A percentile compares a stretch with the other conserved stretches of the same genome.
Evolutionary conservation across 495 filamentous ascomycete species (phyloP).

Genomic region (Tuber melanosporum): DNA sequence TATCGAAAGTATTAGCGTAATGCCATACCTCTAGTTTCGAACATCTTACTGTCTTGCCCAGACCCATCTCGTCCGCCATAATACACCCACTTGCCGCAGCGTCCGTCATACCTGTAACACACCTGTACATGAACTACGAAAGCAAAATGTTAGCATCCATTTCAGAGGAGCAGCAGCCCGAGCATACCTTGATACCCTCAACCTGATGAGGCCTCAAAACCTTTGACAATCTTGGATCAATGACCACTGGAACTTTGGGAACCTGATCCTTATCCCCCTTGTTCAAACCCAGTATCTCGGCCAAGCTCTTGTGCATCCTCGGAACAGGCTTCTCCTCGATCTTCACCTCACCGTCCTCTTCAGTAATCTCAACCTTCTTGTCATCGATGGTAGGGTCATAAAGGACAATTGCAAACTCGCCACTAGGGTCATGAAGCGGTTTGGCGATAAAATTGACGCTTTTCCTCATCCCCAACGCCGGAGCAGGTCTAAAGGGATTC

Average conservation of each 20-base stretch:
- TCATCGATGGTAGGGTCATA: conserved; percentile 94
- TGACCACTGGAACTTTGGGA: conserved; percentile 91
- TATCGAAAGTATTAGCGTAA: conserved; percentile 48
- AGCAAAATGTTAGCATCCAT: background rate
- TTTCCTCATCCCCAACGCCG: conserved; percentile 75
- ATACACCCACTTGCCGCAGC: conserved; percentile 93
- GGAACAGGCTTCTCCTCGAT: conserved; percentile 41
- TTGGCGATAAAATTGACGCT: conserved; percentile 82
- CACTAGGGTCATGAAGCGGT: conserved; percentile 87
- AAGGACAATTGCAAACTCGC: conserved; percentile 92
- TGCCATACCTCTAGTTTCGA: conserved; percentile 45
- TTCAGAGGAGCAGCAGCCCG: background rate
- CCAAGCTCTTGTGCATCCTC: conserved; percentile 82
- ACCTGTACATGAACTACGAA: conserved; percentile 75
- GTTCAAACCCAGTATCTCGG: conserved; percentile 91
- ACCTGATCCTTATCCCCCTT: conserved; percentile 74
- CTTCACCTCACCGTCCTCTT: conserved; percentile 52
- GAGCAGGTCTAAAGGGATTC: conserved; percentile 69
- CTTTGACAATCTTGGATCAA: conserved; percentile 86
- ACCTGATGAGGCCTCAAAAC: conserved; percentile 95
- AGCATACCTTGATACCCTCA: conserved; percentile 76
- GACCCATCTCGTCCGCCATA: conserved; percentile 99
- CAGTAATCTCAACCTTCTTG: conserved; percentile 50
- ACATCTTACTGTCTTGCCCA: conserved; percentile 76
- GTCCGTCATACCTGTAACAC: conserved; percentile 89